Evolutionary conservation across 352 stramenopile species (phyloP), one percentile per base, ranked within the genome.

Genomic region (Aphanomyces invadans): DNA sequence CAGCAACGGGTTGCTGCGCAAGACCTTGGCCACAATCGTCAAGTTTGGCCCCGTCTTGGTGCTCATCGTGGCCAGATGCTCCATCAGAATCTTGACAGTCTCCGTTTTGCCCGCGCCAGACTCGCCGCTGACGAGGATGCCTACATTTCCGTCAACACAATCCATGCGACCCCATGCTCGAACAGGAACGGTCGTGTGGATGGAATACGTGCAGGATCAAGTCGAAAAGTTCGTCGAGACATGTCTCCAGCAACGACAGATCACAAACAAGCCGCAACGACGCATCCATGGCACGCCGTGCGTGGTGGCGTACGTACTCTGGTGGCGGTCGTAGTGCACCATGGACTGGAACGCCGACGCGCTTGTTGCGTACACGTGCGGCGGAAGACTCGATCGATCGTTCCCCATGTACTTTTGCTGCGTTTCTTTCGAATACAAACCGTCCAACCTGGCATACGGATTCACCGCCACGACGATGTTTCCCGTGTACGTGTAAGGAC

Each of bases 391-490:
- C 45, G 87, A 75, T 68, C 82, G 87, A 23, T 71, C 32, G 3
- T 39, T 65, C 11, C 45, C 49, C 2, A 51, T 21, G 31, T 67
- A 67, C 2, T 70, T 36, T 23, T 79, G 74, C 62, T 78, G 71
- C 26, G 79, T 88, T 52, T 83, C 75, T 44, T 96, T 79, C 7
- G 79, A 83, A 74, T 97, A 97, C 48, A 96, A 72, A 7, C 36
- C 36, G 65, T 90, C 85, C 68, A 96, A 81, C 87, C 88, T 95
- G 44, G 83, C 81, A 70, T 98, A 99, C 36, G 95, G 95, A 72
- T 99, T 99, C 44, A 98, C 87, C 1, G 95, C 95, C 45, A 99
- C 89, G 26, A 98, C 86, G 75, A 99, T 98, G 69, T 98, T 93
- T 36, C 95, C 95, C 36, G 96, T 97, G 71, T 97, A 97, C 44